Base-by-base conservation (phyloP, 257 asterid genomes). In the Penstemon eatonii region DNA sequence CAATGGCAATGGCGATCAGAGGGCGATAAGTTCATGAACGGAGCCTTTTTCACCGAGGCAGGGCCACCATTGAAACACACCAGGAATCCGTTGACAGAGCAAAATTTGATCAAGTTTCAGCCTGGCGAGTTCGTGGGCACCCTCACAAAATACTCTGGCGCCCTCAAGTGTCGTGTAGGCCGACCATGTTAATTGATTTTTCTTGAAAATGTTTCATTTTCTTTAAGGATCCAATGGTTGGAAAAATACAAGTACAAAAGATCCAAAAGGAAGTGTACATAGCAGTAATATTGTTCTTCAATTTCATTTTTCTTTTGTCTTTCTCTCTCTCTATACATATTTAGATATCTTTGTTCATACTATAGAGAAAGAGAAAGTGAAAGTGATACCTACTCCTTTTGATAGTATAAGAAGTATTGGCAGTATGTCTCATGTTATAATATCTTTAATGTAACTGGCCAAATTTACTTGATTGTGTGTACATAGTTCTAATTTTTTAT, bases 1-100 rank as follows among this genome's bases (percentile, higher is more conserved):
- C 75, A 80, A 2, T 83, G 87, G 87, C 85, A 80, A 58, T 83
- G 87, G 87, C 44, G 83, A 13, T 80, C 87, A 5, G 85, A 83
- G 52, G 85, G 85, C 0, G 87, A 83, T 62, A 8, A 65, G 67
- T 83, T 83, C 49, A 25, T 40, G 5, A 83, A 83, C 13, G 87
- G 85, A 38, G 85, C 87, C 5, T 83, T 43, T 68, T 83, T 83
- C 43, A 66, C 71, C 0, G 87, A 80, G 41, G 80, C 87, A 46
- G 85, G 87, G 7, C 75, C 81, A 4, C 73, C 78, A 8, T n/a
- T 82, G 12, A 44, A 18, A 8, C 87, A 79, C 68, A 5, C 13
- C 0, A 68, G 25, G 5, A 44, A 25, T 41, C 75, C 80, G 2
- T 42, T 69, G 72, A 52, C 43, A 0, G 70, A 72, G 33, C 43